These are phyloP conservation scores for Aspergillus pseudoterreus DNA, from an alignment of 2,329 filamentous ascomycete genomes.

Conservation along the genomic window DNA sequence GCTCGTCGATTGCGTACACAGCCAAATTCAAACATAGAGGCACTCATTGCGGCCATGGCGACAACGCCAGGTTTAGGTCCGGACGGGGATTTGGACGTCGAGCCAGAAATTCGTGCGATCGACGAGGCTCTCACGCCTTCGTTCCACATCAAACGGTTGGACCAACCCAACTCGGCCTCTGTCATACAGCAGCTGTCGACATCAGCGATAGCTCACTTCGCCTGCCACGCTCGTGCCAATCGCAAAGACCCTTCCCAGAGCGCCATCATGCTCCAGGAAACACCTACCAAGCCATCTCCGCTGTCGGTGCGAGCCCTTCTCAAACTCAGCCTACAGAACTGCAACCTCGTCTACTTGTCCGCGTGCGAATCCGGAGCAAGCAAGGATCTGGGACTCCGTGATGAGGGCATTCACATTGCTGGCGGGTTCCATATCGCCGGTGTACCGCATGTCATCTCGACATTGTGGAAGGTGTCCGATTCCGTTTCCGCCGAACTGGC, in stretches of 20 bases:
- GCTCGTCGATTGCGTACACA: background rate
- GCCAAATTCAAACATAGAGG: background rate
- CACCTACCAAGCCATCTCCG: background rate
- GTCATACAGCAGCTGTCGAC: background rate
- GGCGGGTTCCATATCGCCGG: conserved; percentile 6
- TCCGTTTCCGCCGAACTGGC: conserved; percentile 2
- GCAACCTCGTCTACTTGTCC: conserved; percentile 2
- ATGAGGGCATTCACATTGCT: conserved; percentile 6
- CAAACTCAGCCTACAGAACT: background rate
- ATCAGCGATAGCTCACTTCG: background rate
- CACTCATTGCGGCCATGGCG: conserved; percentile 2
- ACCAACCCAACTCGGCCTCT: background rate
- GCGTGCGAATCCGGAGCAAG: conserved; percentile 4
- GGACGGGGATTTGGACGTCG: conserved; percentile 1
- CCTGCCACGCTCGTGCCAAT: conserved; percentile 3
- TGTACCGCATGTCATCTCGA: conserved; percentile 4
- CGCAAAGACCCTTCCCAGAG: conserved; percentile 2
- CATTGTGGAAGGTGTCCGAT: conserved; percentile 4
- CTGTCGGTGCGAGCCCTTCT: conserved; percentile 2
- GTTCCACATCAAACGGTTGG: background rate
- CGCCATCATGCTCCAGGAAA: conserved; percentile 2
- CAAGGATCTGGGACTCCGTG: conserved; percentile 3
- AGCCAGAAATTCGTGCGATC: conserved; percentile 1
- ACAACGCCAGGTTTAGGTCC: conserved; percentile 2
- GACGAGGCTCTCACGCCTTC: background rate